Percentiles rank a stretch among this genome's conserved stretches.
These are phyloP conservation scores for Auxenochlorella pyrenoidosa DNA, from an alignment of 139 green algal genomes.

Conservation along the genomic window DNA sequence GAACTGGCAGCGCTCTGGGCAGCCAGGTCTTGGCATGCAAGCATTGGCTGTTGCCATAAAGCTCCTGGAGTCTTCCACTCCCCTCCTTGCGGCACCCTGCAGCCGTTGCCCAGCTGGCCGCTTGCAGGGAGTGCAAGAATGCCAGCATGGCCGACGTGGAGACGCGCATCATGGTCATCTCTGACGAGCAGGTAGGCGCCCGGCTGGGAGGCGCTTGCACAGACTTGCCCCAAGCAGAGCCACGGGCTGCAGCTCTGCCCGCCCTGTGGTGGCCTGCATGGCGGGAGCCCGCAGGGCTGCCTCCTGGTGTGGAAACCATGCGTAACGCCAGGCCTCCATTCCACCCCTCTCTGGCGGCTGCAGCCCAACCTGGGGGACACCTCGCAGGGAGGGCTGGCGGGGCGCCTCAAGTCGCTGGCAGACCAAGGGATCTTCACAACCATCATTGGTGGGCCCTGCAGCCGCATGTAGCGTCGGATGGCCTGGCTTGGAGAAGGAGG, in stretches of 20 bases:
- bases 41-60: no score
- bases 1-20: no score
- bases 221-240: no score
- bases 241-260: background rate
- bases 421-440: conserved; percentile 34
- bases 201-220: no score
- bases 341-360: background rate
- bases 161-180: conserved; percentile 45
- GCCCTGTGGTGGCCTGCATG: no score
- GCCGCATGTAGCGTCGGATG: no score
- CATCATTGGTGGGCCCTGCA: conserved; percentile 28
- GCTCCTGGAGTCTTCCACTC: no score
- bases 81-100: background rate
- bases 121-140: conserved; percentile 26
- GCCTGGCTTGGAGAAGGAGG: no score
- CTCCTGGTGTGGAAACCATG: no score
- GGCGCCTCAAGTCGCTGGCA: conserved; percentile 21
- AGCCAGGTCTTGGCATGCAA: no score
- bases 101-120: conserved; percentile 21
- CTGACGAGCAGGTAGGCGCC: conserved; percentile 27
- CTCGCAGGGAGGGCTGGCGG: background rate
- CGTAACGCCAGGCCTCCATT: no score
- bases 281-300: no score
- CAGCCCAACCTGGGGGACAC: conserved; percentile 45
- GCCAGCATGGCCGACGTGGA: conserved; percentile 1